These are phyloP conservation scores for Aspergillus aculeatinus DNA, from an alignment of 2,329 filamentous ascomycete genomes.

Conservation along the genomic window DNA sequence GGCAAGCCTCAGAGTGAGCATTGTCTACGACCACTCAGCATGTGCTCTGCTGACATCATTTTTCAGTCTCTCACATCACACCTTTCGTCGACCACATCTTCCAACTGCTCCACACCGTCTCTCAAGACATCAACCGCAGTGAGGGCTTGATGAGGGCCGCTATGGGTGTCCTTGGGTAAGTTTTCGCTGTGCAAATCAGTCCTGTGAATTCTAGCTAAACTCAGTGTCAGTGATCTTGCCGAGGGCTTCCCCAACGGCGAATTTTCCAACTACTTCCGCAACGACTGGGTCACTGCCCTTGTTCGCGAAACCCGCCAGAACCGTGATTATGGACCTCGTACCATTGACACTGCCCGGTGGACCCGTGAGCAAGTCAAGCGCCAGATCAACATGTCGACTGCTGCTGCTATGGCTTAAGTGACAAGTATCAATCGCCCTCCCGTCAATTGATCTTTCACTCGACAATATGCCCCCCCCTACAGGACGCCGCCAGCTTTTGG, in stretches of 20 bases:
- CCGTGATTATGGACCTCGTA: slow-evolving; percentile 79
- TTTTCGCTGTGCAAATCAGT: slow-evolving; percentile 16
- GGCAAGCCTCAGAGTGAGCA: slow-evolving; percentile 49
- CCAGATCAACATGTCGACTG: slow-evolving; percentile 54
- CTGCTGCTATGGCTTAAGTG: slow-evolving; percentile 40
- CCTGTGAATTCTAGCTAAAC: slow-evolving; percentile 36
- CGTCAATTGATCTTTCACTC: slow-evolving; percentile 12
- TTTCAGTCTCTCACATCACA: slow-evolving; percentile 65
- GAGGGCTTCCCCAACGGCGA: slow-evolving; percentile 92
- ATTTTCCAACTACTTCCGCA: slow-evolving; percentile 77
- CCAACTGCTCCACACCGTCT: slow-evolving; percentile 76
- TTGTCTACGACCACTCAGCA: neutral
- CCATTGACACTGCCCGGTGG: slow-evolving; percentile 94
- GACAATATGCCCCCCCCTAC: slow-evolving; percentile 15
- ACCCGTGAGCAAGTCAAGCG: slow-evolving; percentile 96
- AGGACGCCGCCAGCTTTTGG: slow-evolving; percentile 13
- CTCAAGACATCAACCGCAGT: slow-evolving; percentile 80
- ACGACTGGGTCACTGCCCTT: slow-evolving; percentile 85
- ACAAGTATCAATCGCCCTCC: neutral
- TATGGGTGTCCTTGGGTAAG: slow-evolving; percentile 96
- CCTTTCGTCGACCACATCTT: slow-evolving; percentile 85
- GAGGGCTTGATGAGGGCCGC: slow-evolving; percentile 89
- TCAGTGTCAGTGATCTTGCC: slow-evolving; percentile 72
- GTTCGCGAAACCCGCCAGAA: slow-evolving; percentile 90
- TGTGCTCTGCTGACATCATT: slow-evolving; percentile 12